Conservation (phyloP, 106 monocot species). For the Vanilla planifolia region DNA sequence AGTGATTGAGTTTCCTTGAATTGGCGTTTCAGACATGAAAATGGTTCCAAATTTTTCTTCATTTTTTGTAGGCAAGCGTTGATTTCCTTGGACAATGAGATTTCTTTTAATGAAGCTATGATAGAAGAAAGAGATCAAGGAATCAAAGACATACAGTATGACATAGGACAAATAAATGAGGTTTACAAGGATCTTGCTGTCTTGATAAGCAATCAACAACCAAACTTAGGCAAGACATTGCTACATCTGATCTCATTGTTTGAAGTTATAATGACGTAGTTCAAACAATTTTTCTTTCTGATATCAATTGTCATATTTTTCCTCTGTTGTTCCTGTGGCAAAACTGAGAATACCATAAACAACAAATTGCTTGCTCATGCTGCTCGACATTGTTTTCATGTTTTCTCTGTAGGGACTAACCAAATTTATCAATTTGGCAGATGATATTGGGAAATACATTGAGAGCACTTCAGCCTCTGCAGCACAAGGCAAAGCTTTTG, state of each 20-base stretch:
- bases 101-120: conserved; percentile 13
- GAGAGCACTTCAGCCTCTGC: neutral
- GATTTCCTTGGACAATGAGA: conserved; percentile 7
- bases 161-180: conserved; percentile 10
- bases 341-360: too few relatives aligned
- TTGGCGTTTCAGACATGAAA: too few relatives aligned
- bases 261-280: too few relatives aligned
- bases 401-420: too few relatives aligned
- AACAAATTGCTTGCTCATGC: too few relatives aligned
- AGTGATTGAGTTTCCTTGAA: neutral
- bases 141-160: conserved; percentile 6
- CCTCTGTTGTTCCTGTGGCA: too few relatives aligned
- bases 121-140: conserved; percentile 20
- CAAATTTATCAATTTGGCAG: neutral
- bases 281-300: too few relatives aligned
- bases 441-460: conserved; percentile 7
- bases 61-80: conserved; percentile 10
- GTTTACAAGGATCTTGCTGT: conserved; percentile 11
- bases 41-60: neutral
- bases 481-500: neutral
- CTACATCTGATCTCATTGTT: too few relatives aligned
- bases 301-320: too few relatives aligned
- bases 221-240: conserved; percentile 1
- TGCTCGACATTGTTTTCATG: too few relatives aligned
- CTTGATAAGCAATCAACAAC: neutral